Evolutionary conservation across 371 early-diverging fungal genomes (phyloP).

Genomic region (Phascolomyces articulosus): DNA sequence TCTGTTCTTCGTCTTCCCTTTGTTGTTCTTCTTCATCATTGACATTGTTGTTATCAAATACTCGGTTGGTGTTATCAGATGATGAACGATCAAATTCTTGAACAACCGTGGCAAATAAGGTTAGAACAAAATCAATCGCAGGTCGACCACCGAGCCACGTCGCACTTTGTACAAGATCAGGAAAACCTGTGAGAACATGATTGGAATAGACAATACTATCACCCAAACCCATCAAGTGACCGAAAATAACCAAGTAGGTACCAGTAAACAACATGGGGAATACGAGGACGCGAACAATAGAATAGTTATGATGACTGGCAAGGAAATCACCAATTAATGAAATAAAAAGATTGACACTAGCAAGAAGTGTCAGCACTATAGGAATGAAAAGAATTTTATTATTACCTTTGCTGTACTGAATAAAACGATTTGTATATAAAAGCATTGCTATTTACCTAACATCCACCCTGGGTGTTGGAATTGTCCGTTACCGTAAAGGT

Average conservation of each 20-base stretch:
- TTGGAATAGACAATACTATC: constrained; percentile 28
- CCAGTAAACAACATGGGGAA: constrained; percentile 37
- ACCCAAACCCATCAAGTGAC: constrained; percentile 24
- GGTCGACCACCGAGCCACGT: constrained; percentile 30
- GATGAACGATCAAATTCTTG: constrained; percentile 20
- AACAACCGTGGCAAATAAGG: constrained; percentile 26
- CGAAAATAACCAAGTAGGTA: constrained; percentile 20
- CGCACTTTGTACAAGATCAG: constrained; percentile 30
- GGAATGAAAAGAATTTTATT: too few species aligned
- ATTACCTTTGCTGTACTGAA: too few species aligned
- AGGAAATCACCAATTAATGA: background rate
- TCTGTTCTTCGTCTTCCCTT: background rate
- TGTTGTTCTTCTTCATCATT: background rate
- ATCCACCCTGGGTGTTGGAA: constrained; percentile 19
- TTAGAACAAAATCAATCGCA: constrained; percentile 31
- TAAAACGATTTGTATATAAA: background rate
- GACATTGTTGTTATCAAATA: background rate
- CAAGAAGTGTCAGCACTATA: background rate
- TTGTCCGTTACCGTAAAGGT: background rate
- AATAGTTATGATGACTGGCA: background rate
- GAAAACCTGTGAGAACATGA: constrained; percentile 21
- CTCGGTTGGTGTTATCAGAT: background rate
- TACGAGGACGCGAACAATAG: constrained; percentile 20
- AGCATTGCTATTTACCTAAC: constrained; percentile 14
- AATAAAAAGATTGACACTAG: background rate